Evolutionary conservation across 2,329 filamentous ascomycete genomes (phyloP), one percentile per base, ranked within the genome.

Genomic region (Calonectria fujianensis): DNA sequence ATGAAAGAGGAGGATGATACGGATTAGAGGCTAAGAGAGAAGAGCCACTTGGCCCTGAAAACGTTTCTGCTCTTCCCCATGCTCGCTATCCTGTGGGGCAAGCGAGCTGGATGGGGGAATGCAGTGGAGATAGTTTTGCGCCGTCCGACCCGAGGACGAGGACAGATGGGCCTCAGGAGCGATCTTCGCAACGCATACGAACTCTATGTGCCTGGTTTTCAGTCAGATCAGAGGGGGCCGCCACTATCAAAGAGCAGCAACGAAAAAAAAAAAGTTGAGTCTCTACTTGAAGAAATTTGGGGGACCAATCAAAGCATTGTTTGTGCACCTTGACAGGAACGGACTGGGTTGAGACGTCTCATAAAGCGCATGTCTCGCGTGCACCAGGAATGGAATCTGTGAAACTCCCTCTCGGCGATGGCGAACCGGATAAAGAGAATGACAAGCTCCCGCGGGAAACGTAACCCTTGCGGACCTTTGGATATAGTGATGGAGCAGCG

Each of bases 51-150:
- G 9, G 37, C 29, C 41, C 41, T 31, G 39, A 29, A 48, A 18
- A 48, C 31, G 51, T 39, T 39, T 61, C 18, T 39, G 61, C 37
- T n/a, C 37, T n/a, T 32, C 35, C 31, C 41, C 41, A 18, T 9
- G 7, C 31, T 39, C 66, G 41, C 39, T 39, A 66, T 70, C 39
- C 39, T 48, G 71, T 61, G 71, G 71, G 50, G 65, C 39, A 63
- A 14, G 39, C 35, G 29, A 24, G 50, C 24, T 48, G 37, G 52
- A 35, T 48, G 37, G 35, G 48, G 70, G 65, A 69, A 70, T 70
- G 72, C 50, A 59, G 72, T 66, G 72, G 51, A 61, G 70, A 64
- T 61, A n/a, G 14, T 69, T 37, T 73, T 59, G 66, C 71, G 52
- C 65, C 64, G 68, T 57, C 57, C 31, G 65, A 70, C 69, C 65